A percentile compares a stretch with the other conserved stretches of the same genome.
Conservation (phyloP, 495 filamentous ascomycete species). For the Daldinia bambusicola region DNA sequence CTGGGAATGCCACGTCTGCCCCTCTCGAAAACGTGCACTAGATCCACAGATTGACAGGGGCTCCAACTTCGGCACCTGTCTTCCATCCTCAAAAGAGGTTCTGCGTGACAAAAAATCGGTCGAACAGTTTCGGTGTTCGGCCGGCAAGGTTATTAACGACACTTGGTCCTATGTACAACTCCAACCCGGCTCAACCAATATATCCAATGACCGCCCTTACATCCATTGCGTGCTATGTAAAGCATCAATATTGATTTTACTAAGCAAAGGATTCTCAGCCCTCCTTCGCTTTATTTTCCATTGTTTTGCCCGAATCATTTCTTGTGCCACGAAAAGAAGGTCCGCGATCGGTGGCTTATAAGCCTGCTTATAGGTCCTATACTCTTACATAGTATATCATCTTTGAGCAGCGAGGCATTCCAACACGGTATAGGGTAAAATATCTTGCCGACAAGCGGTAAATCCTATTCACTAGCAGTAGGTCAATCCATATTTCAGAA, state of each 20-base stretch:
- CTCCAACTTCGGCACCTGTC: conserved; percentile 37
- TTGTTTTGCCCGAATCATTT: background rate
- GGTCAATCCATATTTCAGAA: conserved; percentile 15
- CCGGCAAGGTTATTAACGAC: conserved; percentile 8
- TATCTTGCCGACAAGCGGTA: conserved; percentile 28
- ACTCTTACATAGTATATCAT: background rate
- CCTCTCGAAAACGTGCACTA: conserved; percentile 39
- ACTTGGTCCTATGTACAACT: conserved; percentile 13
- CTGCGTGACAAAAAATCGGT: background rate
- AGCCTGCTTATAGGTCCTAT: conserved; percentile 10
- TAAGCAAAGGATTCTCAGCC: conserved; percentile 24
- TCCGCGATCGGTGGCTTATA: conserved; percentile 26
- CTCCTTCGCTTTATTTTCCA: conserved; percentile 8
- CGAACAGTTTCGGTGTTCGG: conserved; percentile 14
- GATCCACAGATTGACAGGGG: conserved; percentile 25
- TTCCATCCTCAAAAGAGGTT: no score
- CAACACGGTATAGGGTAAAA: conserved; percentile 13
- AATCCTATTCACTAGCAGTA: conserved; percentile 14
- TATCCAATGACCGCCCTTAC: conserved; percentile 13
- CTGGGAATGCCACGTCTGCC: conserved; percentile 31
- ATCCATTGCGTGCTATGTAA: background rate
- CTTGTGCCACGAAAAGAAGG: conserved; percentile 12
- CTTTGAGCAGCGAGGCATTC: background rate
- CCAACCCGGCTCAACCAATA: conserved; percentile 12
- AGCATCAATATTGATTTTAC: conserved; percentile 4